Evolutionary conservation across 257 asterid genomes (phyloP), one percentile per base, ranked within the genome.

Genomic region (Verbascum thapsus): DNA sequence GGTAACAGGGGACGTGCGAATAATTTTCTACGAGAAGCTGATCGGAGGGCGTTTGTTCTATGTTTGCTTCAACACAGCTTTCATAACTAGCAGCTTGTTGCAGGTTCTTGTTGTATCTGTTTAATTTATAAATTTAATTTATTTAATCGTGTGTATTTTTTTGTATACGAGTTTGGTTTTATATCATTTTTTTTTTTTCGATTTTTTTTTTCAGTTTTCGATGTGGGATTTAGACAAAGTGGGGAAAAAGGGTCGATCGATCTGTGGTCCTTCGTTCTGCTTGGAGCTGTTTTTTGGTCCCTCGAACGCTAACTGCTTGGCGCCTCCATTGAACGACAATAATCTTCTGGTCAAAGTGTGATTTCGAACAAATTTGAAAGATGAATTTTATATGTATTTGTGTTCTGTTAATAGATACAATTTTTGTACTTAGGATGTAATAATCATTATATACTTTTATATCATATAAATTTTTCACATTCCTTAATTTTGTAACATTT

Each of bases 31-130:
- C 4, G 89, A 89, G 67, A 84, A 74, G 64, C 75, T 84, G 32
- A 83, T 84, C 4, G 94, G 97, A 41, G 91, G 94, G 43, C 87
- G 94, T 13, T 74, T 89, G 41, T 89, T 89, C 73, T 84, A 89
- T 12, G 86, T 76, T 3, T 86, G 95, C 82, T 89, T 89, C 81
- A 89, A 89, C 53, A 86, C 94, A 7, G 74, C 95, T 51, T 89
- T 86, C 77, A 84, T 89, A 60, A 78, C 76, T 1, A 75, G 81
- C 62, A 81, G 95, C 72, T 68, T 89, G 1, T 64, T 89, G 48
- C 95, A 86, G 90, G 96, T 85, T 64, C 53, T 62, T 39, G 22
- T 50, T 66, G 5, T 26, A 26, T 26, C 2, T 26, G 5, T 26
- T 2, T 37, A 30, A 12, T 19, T 34, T 50, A 50, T 8, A 13